Base-by-base conservation (phyloP, 768 basidiomycete genomes). In the Chlorophyllum brunneum region DNA sequence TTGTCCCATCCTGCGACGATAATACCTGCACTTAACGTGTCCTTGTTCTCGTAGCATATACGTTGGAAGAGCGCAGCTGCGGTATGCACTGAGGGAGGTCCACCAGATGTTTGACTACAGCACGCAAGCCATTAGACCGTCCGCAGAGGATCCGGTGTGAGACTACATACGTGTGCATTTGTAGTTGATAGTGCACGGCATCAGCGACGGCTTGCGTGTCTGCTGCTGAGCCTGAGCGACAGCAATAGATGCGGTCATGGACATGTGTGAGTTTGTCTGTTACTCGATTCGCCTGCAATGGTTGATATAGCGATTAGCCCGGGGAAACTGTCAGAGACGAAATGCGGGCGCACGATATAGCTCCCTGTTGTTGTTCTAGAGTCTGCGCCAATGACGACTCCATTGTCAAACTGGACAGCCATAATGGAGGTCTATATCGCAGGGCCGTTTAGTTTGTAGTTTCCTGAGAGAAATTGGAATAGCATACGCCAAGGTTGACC, bases 1-100 rank as follows among this genome's bases (percentile, higher is more conserved):
- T 84, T 86, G 70, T 99, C 97, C 95, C 95, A 99, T 0, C 97
- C 97, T 9, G 89, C 97, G 18, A 98, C 93, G 62, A 99, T 98
- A 67, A 99, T 98, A 18, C 95, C 95, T 2, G 97, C 97, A 29
- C 79, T 82, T 36, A 98, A 69, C 1, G 62, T 68, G 64, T 94
- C 94, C 74, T 99, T 99, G 77, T 97, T 98, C 36, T 85, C 78
- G 65, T 99, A 99, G 70, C 92, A 95, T 34, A 98, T 56, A 48
- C 77, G 80, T 67, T 98, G 87, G 73, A 99, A 94, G 51, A 88
- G 54, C 2, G 83, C 79, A 0, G 95, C 92, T 0, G 93, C 88
- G 15, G 81, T 79, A 58, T 86, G 82, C 2, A 98, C 93, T 5
- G 92, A 72, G 5, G 94, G 92, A 2, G 85, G 74, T 31, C 71